Conservation (phyloP, 2,329 filamentous ascomycete genomes). For the Penicillium sumatraense region DNA sequence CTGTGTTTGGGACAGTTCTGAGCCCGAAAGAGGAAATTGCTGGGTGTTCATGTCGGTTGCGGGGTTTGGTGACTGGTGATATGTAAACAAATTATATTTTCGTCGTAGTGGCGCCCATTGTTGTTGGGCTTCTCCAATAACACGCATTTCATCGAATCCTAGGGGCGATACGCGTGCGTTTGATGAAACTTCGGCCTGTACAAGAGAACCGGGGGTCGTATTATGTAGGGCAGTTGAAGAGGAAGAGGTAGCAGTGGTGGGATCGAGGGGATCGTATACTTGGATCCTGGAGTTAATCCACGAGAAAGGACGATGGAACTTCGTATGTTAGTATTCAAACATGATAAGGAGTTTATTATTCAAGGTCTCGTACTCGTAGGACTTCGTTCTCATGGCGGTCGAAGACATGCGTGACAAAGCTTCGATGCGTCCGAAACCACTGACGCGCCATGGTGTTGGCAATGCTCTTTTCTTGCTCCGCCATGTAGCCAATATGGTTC, state of each 20-base stretch:
- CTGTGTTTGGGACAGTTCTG: constrained; percentile 55
- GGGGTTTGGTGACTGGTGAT: constrained; percentile 49
- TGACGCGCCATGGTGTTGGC: constrained; percentile 62
- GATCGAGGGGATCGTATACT: constrained; percentile 58
- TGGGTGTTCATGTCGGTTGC: constrained; percentile 42
- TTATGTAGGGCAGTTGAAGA: constrained; percentile 50
- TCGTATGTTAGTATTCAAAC: constrained; percentile 11
- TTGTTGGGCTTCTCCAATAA: constrained; percentile 67
- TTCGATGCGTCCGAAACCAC: constrained; percentile 65
- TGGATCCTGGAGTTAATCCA: constrained; percentile 66
- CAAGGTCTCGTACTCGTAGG: constrained; percentile 47
- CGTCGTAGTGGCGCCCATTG: constrained; percentile 66
- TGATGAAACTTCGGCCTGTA: constrained; percentile 44
- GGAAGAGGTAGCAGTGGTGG: constrained; percentile 37
- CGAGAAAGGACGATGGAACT: constrained; percentile 67
- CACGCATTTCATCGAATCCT: constrained; percentile 61
- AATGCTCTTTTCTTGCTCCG: constrained; percentile 65
- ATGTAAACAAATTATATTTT: constrained; percentile 69
- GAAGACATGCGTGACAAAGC: constrained; percentile 69
- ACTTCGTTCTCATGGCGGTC: constrained; percentile 65
- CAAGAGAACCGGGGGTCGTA: constrained; percentile 48
- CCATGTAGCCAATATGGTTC: constrained; percentile 67
- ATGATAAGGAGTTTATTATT: background rate
- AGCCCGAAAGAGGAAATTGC: constrained; percentile 48
- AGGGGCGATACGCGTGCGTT: constrained; percentile 59